Evolutionary conservation across 1,139 yeast genomes (phyloP).

Genomic region (Yamadazyma jaroonii): DNA sequence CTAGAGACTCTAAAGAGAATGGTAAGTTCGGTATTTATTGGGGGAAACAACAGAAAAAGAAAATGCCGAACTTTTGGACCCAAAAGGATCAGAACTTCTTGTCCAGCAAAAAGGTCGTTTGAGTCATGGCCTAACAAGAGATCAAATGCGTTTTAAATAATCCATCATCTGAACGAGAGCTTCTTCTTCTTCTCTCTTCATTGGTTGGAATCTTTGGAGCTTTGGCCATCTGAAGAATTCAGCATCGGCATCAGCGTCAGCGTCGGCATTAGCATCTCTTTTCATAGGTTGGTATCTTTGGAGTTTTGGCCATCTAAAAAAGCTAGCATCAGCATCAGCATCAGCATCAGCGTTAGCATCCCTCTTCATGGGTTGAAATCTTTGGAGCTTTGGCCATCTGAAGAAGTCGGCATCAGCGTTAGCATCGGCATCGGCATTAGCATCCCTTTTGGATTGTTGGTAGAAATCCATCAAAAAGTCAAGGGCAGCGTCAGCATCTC

Average conservation of each 20-base stretch:
- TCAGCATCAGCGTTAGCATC: constrained; percentile 8
- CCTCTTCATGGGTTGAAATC: constrained; percentile 13
- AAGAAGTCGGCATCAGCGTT: constrained; percentile 5
- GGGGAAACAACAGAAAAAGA: constrained; percentile 1
- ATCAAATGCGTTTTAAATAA: too few relatives aligned
- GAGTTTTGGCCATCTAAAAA: constrained; percentile 9
- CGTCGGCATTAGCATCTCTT: constrained; percentile 9
- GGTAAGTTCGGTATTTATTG: constrained; percentile 1
- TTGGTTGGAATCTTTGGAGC: constrained; percentile 13
- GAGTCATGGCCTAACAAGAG: too few relatives aligned
- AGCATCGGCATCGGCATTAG: constrained; percentile 6
- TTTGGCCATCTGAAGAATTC: constrained; percentile 8
- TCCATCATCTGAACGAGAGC: neutral
- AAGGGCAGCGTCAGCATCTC: constrained; percentile 9
- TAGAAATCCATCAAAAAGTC: too few relatives aligned
- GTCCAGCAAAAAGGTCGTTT: too few relatives aligned
- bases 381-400: constrained; percentile 10
- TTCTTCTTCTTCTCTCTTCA: constrained; percentile 9
- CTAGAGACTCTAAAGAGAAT: neutral
- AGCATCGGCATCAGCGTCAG: constrained; percentile 6
- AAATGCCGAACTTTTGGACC: neutral
- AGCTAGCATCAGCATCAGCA: constrained; percentile 5
- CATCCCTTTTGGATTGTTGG: constrained; percentile 10
- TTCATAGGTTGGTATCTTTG: constrained; percentile 13
- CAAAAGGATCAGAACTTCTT: neutral